Evolutionary conservation across 2,329 filamentous ascomycete species (phyloP), one percentile per base, ranked within the genome.

Genomic region (Aspergillus awamori): DNA sequence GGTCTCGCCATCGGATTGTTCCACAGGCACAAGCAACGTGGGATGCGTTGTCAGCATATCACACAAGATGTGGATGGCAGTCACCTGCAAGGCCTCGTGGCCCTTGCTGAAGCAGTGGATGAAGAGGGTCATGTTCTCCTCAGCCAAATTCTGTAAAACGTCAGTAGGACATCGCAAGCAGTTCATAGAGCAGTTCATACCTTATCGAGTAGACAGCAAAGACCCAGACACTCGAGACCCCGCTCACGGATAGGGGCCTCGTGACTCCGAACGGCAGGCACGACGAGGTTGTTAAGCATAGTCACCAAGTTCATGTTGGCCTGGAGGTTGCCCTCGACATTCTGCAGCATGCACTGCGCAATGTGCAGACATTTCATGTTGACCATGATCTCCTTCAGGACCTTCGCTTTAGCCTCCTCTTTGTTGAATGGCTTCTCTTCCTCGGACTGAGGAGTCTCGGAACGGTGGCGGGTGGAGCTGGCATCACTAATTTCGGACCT

Each of bases 361-460:
- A 99, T 97, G 73, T 97, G 91, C 63, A 99, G 84, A 76, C 95
- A 98, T 79, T 98, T 98, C 87, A 97, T 93, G 81, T 98, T 98
- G 75, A 98, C 90, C 81, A 97, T 88, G 72, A 97, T 95, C 78
- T 97, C 93, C 66, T 87, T 89, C 67, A 97, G 67, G 24, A 79
- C 68, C 67, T 79, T 87, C 1, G 91, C 92, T 79, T 93, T 96
- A 51, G 83, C 82, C 66, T 87, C 84, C 56, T 86, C 84, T 53
- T 80, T 79, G 63, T 80, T 79, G 57, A 79, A 79, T 4, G 77
- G 77, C 2, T 85, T 84, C 67, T 86, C 83, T 8, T 86, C 89
- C 59, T 89, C 87, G 54, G 80, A 85, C 51, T 76, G 71, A 4
- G 73, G 77, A 1, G 76, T 82, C 70, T 69, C 78, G 43, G 74